Percentiles rank a stretch among this genome's conserved stretches.
These are phyloP conservation scores for Ogataea corticis DNA, from an alignment of 805 yeast genomes.

Conservation along the genomic window DNA sequence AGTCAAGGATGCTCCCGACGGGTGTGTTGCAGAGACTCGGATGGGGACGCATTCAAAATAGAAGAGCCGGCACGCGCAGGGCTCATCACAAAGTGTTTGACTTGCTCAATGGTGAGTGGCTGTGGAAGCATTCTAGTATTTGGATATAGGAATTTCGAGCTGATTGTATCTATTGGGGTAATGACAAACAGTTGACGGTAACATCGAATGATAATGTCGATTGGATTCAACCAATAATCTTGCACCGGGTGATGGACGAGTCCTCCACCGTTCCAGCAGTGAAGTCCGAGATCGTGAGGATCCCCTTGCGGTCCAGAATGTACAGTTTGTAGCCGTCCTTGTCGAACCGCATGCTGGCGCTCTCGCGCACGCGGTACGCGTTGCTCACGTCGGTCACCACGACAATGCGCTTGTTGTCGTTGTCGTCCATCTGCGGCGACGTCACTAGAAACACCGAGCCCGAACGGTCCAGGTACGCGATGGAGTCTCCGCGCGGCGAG, in stretches of 20 bases:
- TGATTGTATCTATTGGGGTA: no score
- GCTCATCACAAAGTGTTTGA: constrained; percentile 36
- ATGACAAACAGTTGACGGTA: no score
- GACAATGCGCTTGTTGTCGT: constrained; percentile 58
- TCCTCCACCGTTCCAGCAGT: constrained; percentile 81
- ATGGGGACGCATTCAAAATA: constrained; percentile 10
- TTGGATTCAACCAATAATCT: constrained; percentile 43
- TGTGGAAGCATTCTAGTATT: constrained; percentile 19
- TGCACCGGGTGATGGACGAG: constrained; percentile 65
- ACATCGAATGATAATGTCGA: no score
- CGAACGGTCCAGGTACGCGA: constrained; percentile 76
- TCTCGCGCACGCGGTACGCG: constrained; percentile 68
- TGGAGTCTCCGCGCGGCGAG: constrained; percentile 84
- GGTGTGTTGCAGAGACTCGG: not conserved
- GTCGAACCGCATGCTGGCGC: constrained; percentile 79
- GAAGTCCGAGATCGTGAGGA: constrained; percentile 78
- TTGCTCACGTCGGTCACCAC: constrained; percentile 76
- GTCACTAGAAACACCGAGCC: constrained; percentile 74
- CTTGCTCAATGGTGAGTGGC: constrained; percentile 23
- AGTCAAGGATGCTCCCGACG: constrained; percentile 19
- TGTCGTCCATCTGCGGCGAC: constrained; percentile 56
- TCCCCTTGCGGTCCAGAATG: constrained; percentile 79
- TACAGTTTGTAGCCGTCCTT: constrained; percentile 79
- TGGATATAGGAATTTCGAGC: no score
- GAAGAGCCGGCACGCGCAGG: constrained; percentile 23